Evolutionary conservation across 1,139 yeast genomes (phyloP), one percentile per base, ranked within the genome.

Genomic region (Yamadazyma taylorii): DNA sequence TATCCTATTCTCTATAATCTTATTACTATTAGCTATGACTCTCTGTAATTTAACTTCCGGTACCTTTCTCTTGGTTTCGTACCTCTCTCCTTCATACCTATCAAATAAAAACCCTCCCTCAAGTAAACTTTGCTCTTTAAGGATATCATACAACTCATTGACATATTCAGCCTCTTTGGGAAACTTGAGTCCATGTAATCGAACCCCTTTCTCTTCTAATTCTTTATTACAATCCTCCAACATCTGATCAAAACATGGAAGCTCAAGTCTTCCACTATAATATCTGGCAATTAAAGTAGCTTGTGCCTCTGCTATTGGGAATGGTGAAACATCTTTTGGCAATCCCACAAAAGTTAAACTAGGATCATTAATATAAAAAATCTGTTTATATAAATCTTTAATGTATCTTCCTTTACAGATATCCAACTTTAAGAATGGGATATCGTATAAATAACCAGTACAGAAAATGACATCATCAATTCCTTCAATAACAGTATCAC

Each of bases 251-350:
- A 45, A 34, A 3, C 57, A 34, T 1, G 79, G 79, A 22, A 73
- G 52, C 8, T 40, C 32, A 9, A 63, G 45, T 35, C 74, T 56
- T 5, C 78, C 78, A 24, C 69, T 60, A 36, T 60, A 57, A 3
- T 61, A 65, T 32, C 78, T 57, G 4, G 78, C 66, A 30, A 70
- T 57, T n/a, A 68, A 52, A 22, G 70, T 66, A 5, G 65, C 69
- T 50, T 74, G 78, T 14, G 69, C 64, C 52, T 74, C 78, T 4
- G 73, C 61, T 24, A 70, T 56, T 19, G 78, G 75, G 59, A 73
- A 66, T 14, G 79, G 79, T 21, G 70, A 60, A 15, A 72, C 61
- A 33, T 63, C 58, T 41, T 68, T 69, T 26, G 65, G 59, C 23
- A 74, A 48, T 1, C 66, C 72, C 9, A 65, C 52, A 37, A 68